Conservation (phyloP, 495 filamentous ascomycete species). For the Xylaria nigripes region DNA sequence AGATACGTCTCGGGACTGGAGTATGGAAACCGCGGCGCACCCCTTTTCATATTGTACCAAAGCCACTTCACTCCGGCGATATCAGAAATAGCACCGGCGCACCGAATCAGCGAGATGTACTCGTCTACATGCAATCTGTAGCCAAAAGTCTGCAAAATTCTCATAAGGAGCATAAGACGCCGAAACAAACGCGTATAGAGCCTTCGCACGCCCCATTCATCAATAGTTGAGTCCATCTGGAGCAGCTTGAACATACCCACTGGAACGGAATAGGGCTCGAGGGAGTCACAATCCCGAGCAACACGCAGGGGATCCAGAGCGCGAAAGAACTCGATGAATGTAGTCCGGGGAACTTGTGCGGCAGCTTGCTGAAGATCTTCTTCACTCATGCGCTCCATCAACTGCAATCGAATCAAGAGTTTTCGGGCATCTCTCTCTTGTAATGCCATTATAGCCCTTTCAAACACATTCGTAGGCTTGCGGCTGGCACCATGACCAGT, state of each 20-base stretch:
- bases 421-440: slow-evolving; percentile 14
- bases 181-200: slow-evolving; percentile 19
- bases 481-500: not conserved
- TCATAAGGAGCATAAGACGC: slow-evolving; percentile 14
- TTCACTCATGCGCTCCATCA: slow-evolving; percentile 9
- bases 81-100: slow-evolving; percentile 29
- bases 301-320: slow-evolving; percentile 26
- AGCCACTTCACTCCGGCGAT: slow-evolving; percentile 7
- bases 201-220: slow-evolving; percentile 27
- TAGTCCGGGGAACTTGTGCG: slow-evolving; percentile 20
- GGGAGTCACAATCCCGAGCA: slow-evolving; percentile 20
- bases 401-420: slow-evolving; percentile 11
- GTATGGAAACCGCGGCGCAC: slow-evolving; percentile 5
- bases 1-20: slow-evolving; percentile 13
- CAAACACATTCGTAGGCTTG: slow-evolving; percentile 5
- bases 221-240: slow-evolving; percentile 17
- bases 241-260: slow-evolving; percentile 22
- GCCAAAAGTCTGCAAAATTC: slow-evolving; percentile 17
- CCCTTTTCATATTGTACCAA: slow-evolving; percentile 19
- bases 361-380: slow-evolving; percentile 9
- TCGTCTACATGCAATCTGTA: slow-evolving; percentile 20
- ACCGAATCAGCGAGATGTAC: slow-evolving; percentile 26
- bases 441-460: slow-evolving; percentile 14
- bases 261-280: slow-evolving; percentile 14
- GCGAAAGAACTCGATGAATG: slow-evolving; percentile 32